These are phyloP conservation scores for Primulina tabacum DNA, from an alignment of 257 asterid species.

Conservation along the genomic window DNA sequence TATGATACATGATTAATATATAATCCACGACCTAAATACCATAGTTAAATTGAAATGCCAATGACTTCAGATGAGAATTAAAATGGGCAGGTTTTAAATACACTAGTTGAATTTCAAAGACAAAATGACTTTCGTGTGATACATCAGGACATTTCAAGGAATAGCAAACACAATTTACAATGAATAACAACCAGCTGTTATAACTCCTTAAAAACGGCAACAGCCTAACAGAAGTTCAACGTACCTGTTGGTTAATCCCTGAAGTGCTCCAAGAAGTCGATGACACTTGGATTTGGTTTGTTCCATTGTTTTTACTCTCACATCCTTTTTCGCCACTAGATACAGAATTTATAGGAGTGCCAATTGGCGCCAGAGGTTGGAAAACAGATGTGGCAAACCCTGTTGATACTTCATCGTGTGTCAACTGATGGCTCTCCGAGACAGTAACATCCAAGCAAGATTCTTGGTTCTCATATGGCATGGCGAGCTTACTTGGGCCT, in stretches of 20 bases:
- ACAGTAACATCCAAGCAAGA: slow-evolving; percentile 37
- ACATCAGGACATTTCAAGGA: background rate
- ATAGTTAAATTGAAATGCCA: background rate
- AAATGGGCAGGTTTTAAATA: background rate
- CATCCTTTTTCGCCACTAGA: slow-evolving; percentile 45
- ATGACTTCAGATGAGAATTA: slow-evolving; percentile 14
- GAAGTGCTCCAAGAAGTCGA: slow-evolving; percentile 41
- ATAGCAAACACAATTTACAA: background rate
- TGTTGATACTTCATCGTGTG: slow-evolving; percentile 42
- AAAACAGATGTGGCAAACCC: slow-evolving; percentile 36
- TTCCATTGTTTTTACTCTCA: slow-evolving; percentile 57
- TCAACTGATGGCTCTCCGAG: slow-evolving; percentile 43
- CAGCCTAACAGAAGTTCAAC: slow-evolving; percentile 16
- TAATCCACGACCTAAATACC: background rate
- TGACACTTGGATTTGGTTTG: slow-evolving; percentile 32
- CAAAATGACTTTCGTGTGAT: background rate
- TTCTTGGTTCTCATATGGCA: slow-evolving; percentile 41
- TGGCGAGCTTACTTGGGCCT: slow-evolving; percentile 38
- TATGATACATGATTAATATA: background rate
- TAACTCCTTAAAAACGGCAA: slow-evolving; percentile 18
- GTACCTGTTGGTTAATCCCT: slow-evolving; percentile 47
- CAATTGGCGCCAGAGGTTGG: slow-evolving; percentile 64
- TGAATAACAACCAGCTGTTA: background rate
- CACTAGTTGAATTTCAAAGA: background rate
- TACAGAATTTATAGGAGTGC: slow-evolving; percentile 53